phyloP scores from a whole-genome alignment of 306 rosid genomes.

The Oemleria cerasiformis region DNA sequence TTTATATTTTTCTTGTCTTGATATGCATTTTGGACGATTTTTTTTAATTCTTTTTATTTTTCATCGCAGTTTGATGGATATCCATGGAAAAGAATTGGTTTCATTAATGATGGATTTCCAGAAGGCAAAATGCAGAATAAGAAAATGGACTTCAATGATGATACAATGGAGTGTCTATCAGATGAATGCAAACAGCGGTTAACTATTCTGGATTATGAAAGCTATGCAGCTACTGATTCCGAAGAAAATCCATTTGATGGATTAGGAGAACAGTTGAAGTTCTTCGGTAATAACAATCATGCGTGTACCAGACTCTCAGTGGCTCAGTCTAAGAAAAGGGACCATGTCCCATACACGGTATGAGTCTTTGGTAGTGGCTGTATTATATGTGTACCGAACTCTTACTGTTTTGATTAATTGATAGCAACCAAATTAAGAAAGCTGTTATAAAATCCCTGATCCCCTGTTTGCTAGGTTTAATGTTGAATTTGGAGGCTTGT shows the following conservation, averaged over 20 bases:
- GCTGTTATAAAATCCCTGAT: background rate
- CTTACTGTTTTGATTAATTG: background rate
- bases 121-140: background rate
- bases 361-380: background rate
- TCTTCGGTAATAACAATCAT: background rate
- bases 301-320: background rate
- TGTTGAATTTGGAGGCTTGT: background rate
- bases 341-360: background rate
- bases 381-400: background rate
- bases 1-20: background rate
- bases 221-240: background rate
- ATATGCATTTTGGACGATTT: no score
- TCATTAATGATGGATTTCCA: background rate
- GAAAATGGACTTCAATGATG: slow-evolving; percentile 12
- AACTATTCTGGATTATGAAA: background rate
- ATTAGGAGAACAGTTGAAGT: background rate
- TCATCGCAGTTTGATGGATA: slow-evolving; percentile 20
- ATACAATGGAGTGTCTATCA: background rate
- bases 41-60: background rate
- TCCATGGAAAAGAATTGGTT: background rate
- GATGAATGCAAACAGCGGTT: background rate
- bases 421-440: background rate
- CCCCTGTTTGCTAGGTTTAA: background rate
- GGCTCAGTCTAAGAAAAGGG: background rate
- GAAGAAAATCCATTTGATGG: slow-evolving; percentile 6